Evolutionary conservation across 2,329 filamentous ascomycete genomes (phyloP), one percentile per base, ranked within the genome.

Genomic region (Ophiostoma himal-ulmi): DNA sequence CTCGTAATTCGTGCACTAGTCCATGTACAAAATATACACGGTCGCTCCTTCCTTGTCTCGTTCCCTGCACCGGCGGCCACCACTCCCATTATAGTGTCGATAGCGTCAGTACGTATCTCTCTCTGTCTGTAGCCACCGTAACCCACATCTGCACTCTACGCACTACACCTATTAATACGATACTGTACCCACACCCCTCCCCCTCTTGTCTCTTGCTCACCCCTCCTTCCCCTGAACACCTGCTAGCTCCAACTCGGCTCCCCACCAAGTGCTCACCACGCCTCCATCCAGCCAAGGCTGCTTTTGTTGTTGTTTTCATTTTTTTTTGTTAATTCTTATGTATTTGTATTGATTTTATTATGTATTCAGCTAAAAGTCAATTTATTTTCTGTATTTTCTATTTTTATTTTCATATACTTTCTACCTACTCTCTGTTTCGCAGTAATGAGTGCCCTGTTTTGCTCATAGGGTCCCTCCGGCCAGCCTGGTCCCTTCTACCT

Each of bases 161-260:
- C 26, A 64, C n/a, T 57, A 57, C 20, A 54, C 52, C 54, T 62
- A 62, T 62, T 30, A 62, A 62, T 62, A 62, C 57, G 13, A 62
- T 14, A 34, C 52, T 39, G 20, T 39, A 65, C 62, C 62, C 62
- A 37, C 36, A 57, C 64, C 36, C 39, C 39, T 17, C 11, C 65
- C 62, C 26, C 37, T 36, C 60, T 64, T 34, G 26, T 30, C 64
- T 66, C 64, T 66, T 41, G 20, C 62, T 66, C 65, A 67, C 65
- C 65, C 65, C 65, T 67, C 65, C 65, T 67, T 67, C 65, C 65
- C 65, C 65, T 67, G 65, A 67, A 67, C 65, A 41, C 65, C 10
- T 41, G 7, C 30, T 67, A 67, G 65, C 37, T 67, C 65, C 64
- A 66, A 66, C 64, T 5, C 14, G 64, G 52, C 52, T 39, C 14